Evolutionary conservation across 2,329 filamentous ascomycete species (phyloP).

Genomic region (Trichoderma endophyticum): DNA sequence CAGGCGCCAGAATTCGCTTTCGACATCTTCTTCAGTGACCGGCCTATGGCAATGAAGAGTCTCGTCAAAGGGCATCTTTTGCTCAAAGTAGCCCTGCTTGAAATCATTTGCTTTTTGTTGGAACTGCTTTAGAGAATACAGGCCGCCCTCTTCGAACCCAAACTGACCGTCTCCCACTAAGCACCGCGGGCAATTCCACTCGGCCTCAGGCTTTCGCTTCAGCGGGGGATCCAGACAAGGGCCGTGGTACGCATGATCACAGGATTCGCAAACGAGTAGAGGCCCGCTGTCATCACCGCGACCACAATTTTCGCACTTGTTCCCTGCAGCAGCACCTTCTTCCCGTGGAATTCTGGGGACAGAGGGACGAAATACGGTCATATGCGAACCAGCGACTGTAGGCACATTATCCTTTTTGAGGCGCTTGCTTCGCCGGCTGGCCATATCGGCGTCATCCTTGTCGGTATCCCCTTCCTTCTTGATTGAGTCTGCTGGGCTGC

Average conservation of each 20-base stretch:
- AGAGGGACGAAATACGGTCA: constrained; percentile 86
- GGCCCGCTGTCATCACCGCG: constrained; percentile 69
- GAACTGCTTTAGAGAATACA: constrained; percentile 93
- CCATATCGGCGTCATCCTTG: constrained; percentile 59
- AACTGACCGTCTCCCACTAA: constrained; percentile 95
- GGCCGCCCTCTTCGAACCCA: constrained; percentile 92
- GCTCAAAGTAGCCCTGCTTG: constrained; percentile 89
- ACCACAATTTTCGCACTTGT: constrained; percentile 83
- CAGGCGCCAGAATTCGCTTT: constrained; percentile 93
- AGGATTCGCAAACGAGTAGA: constrained; percentile 83
- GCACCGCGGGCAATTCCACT: constrained; percentile 96
- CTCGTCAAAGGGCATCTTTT: constrained; percentile 84
- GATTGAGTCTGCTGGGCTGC: constrained; percentile 45
- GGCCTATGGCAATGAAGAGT: constrained; percentile 75
- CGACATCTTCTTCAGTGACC: constrained; percentile 91
- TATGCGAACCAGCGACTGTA: constrained; percentile 92
- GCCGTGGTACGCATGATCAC: constrained; percentile 83
- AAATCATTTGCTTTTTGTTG: constrained; percentile 95
- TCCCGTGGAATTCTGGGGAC: constrained; percentile 63
- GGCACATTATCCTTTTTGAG: constrained; percentile 78
- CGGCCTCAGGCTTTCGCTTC: constrained; percentile 69
- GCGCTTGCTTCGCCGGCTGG: constrained; percentile 83
- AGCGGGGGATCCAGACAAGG: constrained; percentile 85
- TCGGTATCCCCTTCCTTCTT: constrained; percentile 48
- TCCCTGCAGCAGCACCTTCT: constrained; percentile 44